A percentile compares a stretch with the other conserved stretches of the same genome.
Conservation (phyloP, 2,329 filamentous ascomycete genomes). For the Ophiocordyceps polyrhachis-furcata region DNA sequence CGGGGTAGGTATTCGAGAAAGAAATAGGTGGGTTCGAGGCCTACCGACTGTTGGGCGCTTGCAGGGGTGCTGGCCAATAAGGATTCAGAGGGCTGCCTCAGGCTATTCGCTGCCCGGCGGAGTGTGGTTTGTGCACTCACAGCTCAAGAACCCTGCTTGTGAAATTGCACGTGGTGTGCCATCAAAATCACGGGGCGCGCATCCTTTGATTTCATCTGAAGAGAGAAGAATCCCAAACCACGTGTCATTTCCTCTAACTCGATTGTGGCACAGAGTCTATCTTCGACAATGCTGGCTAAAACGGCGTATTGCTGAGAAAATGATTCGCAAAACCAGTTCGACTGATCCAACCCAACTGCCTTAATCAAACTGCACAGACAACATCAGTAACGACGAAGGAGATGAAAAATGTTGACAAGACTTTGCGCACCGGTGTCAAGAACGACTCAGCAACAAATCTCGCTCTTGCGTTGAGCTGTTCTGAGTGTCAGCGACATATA, state of each 20-base stretch:
- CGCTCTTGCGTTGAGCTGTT: background rate
- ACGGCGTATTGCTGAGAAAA: background rate
- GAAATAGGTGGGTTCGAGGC: background rate
- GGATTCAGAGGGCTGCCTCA: background rate
- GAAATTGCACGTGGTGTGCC: background rate
- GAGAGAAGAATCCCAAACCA: background rate
- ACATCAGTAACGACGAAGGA: background rate
- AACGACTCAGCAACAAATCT: slow-evolving; percentile 16
- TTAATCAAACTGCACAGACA: slow-evolving; percentile 14
- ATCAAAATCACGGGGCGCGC: background rate
- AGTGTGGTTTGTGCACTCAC: background rate
- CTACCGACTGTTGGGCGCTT: background rate
- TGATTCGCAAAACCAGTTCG: background rate
- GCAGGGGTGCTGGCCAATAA: background rate
- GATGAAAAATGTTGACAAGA: background rate
- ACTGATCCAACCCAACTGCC: background rate
- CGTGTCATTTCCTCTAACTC: background rate
- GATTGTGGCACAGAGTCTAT: background rate
- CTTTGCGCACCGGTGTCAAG: slow-evolving; percentile 57
- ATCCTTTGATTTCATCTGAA: background rate
- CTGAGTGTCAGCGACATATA: background rate
- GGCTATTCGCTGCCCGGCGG: background rate
- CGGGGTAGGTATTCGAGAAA: background rate
- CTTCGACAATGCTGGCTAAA: background rate
- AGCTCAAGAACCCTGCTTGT: background rate